Evolutionary conservation across 2,329 filamentous ascomycete genomes (phyloP).

Genomic region (Trichoderma citrinoviride): DNA sequence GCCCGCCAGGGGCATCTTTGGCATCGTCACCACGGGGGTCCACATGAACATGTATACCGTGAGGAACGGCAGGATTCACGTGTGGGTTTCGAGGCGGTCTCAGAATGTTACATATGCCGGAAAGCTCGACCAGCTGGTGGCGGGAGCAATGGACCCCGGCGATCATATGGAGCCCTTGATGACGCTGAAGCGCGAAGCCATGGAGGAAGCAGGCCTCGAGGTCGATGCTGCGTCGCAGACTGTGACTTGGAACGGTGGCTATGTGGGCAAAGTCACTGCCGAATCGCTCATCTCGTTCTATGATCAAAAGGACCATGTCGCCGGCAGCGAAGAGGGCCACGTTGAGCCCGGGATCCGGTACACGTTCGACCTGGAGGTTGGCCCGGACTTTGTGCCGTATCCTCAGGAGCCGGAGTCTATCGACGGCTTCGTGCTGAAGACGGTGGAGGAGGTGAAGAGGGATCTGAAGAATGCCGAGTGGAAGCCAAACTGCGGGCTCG

Average conservation of each 20-base stretch:
- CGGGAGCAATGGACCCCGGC: slow-evolving; percentile 35
- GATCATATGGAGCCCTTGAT: slow-evolving; percentile 31
- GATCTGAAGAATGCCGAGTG: slow-evolving; percentile 30
- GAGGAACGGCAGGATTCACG: slow-evolving; percentile 29
- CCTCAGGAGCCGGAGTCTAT: slow-evolving; percentile 31
- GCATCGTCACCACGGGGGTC: slow-evolving; percentile 37
- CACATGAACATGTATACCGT: slow-evolving; percentile 39
- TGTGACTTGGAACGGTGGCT: slow-evolving; percentile 23
- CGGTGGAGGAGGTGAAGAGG: slow-evolving; percentile 33
- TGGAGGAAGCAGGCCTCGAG: slow-evolving; percentile 35
- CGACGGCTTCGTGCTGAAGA: slow-evolving; percentile 31
- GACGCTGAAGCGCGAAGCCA: slow-evolving; percentile 35
- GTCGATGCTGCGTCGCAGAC: slow-evolving; percentile 28
- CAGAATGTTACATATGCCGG: slow-evolving; percentile 34
- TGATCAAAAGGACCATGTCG: slow-evolving; percentile 34
- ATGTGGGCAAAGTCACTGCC: slow-evolving; percentile 29
- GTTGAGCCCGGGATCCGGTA: slow-evolving; percentile 41
- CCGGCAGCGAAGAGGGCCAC: slow-evolving; percentile 34
- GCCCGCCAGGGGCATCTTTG: slow-evolving; percentile 36
- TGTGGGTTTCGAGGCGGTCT: slow-evolving; percentile 38
- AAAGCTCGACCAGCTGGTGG: slow-evolving; percentile 39
- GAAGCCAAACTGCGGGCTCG: slow-evolving; percentile 42
- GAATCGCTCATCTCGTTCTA: slow-evolving; percentile 36
- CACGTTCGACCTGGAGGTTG: slow-evolving; percentile 37
- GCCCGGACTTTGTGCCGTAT: slow-evolving; percentile 26